Percentiles rank a stretch among this genome's conserved stretches.
phyloP scores from a whole-genome alignment of 345 rosid genomes.

The Gossypium longicalyx region DNA sequence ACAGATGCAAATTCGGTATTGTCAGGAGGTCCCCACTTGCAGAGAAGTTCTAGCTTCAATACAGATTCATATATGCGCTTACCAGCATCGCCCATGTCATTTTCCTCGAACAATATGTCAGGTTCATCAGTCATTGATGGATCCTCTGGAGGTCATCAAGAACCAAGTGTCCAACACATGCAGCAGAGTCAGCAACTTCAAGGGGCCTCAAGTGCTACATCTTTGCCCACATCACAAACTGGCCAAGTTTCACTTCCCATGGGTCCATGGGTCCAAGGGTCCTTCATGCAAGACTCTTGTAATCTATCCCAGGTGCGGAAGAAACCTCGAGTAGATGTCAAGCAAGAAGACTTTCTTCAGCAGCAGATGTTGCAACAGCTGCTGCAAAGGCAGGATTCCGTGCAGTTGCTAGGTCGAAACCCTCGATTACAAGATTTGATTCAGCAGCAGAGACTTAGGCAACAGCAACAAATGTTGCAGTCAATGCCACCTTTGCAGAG shows the following conservation, averaged over 20 bases:
- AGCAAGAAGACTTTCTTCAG: conserved; percentile 84
- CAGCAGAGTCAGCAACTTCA: conserved; percentile 50
- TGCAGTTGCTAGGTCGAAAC: conserved; percentile 64
- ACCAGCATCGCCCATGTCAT: conserved; percentile 93
- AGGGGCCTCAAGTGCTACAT: conserved; percentile 74
- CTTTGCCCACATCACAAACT: conserved; percentile 57
- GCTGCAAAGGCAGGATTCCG: conserved; percentile 76
- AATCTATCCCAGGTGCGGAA: conserved; percentile 63
- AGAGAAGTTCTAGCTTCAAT: conserved; percentile 93
- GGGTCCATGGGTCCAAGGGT: conserved; percentile 53
- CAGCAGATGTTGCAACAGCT: conserved; percentile 79
- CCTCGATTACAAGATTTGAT: conserved; percentile 68
- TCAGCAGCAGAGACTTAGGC: conserved; percentile 69
- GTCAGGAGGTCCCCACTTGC: conserved; percentile 84
- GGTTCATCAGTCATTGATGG: conserved; percentile 87
- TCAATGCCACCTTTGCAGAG: conserved; percentile 80
- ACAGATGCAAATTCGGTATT: conserved; percentile 94
- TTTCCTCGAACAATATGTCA: conserved; percentile 85
- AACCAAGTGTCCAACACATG: conserved; percentile 54
- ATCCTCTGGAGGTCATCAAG: conserved; percentile 67
- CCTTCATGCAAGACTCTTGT: conserved; percentile 71
- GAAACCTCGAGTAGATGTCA: conserved; percentile 78
- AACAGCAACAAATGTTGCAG: conserved; percentile 60
- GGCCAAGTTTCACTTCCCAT: conserved; percentile 58
- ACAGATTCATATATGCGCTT: conserved; percentile 90